These are phyloP conservation scores for Russula sp. DNA, from an alignment of 768 basidiomycete species.

Conservation along the genomic window DNA sequence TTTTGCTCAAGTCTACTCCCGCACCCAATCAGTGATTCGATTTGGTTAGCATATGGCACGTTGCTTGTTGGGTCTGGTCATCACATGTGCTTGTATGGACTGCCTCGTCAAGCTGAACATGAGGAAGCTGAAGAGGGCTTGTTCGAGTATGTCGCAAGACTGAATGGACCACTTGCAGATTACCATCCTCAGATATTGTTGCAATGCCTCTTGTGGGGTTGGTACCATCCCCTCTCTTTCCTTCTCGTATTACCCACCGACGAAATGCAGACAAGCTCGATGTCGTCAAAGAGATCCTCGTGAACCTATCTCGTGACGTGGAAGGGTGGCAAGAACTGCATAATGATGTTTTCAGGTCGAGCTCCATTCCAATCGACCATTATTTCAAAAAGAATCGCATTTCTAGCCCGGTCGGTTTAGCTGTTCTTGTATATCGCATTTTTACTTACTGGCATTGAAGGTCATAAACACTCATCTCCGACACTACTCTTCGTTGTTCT, in stretches of 20 bases:
- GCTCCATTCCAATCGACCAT: conserved; percentile 51
- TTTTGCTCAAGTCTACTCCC: conserved; percentile 44
- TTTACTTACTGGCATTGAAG: conserved; percentile 8
- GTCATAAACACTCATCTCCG: conserved; percentile 28
- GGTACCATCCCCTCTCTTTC: conserved; percentile 25
- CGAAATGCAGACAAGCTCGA: conserved; percentile 64
- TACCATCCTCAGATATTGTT: conserved; percentile 92
- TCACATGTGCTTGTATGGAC: conserved; percentile 76
- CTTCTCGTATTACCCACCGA: neutral
- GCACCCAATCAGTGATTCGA: conserved; percentile 78
- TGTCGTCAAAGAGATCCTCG: conserved; percentile 75
- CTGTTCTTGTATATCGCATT: neutral
- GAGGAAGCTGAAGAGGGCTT: conserved; percentile 42
- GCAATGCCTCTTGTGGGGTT: conserved; percentile 92
- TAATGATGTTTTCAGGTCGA: conserved; percentile 33
- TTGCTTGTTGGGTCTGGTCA: conserved; percentile 79
- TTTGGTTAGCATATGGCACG: conserved; percentile 82
- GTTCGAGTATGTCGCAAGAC: conserved; percentile 75
- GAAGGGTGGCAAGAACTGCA: conserved; percentile 30
- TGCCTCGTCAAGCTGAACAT: conserved; percentile 29
- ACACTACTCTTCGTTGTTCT: conserved; percentile 51
- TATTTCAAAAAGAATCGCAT: conserved; percentile 42
- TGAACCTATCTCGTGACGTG: conserved; percentile 51
- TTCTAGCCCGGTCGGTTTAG: conserved; percentile 23
- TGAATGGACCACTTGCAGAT: conserved; percentile 83